These are phyloP conservation scores for Heterobasidion parviporum DNA, from an alignment of 1,284 basidiomycete genomes.

Conservation along the genomic window DNA sequence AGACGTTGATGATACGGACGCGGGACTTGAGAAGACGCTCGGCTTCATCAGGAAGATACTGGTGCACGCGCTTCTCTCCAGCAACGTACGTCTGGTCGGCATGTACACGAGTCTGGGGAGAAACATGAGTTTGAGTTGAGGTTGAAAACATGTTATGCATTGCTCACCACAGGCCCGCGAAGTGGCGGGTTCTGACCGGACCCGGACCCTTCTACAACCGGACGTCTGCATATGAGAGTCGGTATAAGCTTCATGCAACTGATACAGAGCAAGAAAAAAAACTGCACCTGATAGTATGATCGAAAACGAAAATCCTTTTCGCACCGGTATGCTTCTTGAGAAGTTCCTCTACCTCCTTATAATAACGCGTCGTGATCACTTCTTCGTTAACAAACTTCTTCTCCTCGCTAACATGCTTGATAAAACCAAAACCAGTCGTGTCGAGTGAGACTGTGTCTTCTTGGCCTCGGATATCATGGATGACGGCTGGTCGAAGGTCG, in stretches of 20 bases:
- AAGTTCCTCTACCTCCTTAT: constrained; percentile 34
- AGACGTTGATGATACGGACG: constrained; percentile 48
- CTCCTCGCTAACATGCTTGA: constrained; percentile 25
- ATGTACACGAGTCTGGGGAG: constrained; percentile 30
- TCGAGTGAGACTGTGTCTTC: constrained; percentile 27
- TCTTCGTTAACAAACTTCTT: constrained; percentile 34
- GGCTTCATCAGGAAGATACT: constrained; percentile 41
- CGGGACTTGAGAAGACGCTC: constrained; percentile 39
- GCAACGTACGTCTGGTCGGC: constrained; percentile 51
- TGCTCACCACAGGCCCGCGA: not conserved
- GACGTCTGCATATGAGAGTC: not conserved
- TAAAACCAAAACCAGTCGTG: constrained; percentile 33
- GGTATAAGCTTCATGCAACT: not conserved
- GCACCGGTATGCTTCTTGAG: constrained; percentile 32
- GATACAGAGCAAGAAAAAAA: not conserved
- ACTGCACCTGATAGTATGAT: constrained; percentile 35
- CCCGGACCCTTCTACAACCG: not conserved
- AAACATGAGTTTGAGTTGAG: too few relatives aligned
- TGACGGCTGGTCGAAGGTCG: constrained; percentile 14
- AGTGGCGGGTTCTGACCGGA: not conserved
- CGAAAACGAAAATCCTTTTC: constrained; percentile 34
- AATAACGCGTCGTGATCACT: constrained; percentile 27
- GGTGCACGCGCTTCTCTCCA: constrained; percentile 40
- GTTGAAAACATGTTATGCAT: not conserved
- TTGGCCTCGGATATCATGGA: constrained; percentile 26